phyloP scores from a whole-genome alignment of 2,329 filamentous ascomycete species.

The Simplicillium aogashimaense region DNA sequence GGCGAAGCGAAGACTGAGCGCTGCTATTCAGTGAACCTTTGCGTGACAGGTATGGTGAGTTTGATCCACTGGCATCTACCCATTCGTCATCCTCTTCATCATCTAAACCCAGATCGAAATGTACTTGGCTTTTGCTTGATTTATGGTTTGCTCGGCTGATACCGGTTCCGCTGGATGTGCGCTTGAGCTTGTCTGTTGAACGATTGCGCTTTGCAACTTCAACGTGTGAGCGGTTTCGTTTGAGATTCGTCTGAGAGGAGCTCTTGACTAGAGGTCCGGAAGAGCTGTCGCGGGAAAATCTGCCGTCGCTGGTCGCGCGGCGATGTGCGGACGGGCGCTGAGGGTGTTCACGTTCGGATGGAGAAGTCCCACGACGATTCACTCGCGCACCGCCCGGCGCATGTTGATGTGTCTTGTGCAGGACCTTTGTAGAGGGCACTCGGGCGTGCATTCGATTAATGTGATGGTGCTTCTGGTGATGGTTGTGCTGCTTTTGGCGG shows the following conservation, averaged over 20 bases:
- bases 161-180: slow-evolving; percentile 39
- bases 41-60: slow-evolving; percentile 43
- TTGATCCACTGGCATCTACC: slow-evolving; percentile 56
- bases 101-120: slow-evolving; percentile 52
- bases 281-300: slow-evolving; percentile 34
- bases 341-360: slow-evolving; percentile 6
- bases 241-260: slow-evolving; percentile 42
- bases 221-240: slow-evolving; percentile 50
- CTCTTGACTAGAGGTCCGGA: slow-evolving; percentile 41
- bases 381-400: slow-evolving; percentile 6
- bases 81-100: slow-evolving; percentile 45
- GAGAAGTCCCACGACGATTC: slow-evolving; percentile 6
- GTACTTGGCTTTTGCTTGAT: slow-evolving; percentile 40
- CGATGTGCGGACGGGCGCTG: slow-evolving; percentile 26
- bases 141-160: slow-evolving; percentile 32
- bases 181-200: slow-evolving; percentile 42
- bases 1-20: slow-evolving; percentile 35
- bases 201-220: slow-evolving; percentile 43
- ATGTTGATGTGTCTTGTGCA: slow-evolving; percentile 24
- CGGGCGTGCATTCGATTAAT: slow-evolving; percentile 29
- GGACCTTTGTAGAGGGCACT: slow-evolving; percentile 34
- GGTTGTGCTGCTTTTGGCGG: slow-evolving; percentile 14
- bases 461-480: slow-evolving; percentile 26
- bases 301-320: slow-evolving; percentile 40
- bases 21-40: slow-evolving; percentile 39